Evolutionary conservation across 345 rosid genomes (phyloP).

Genomic region (Mallotus nudiflorus): DNA sequence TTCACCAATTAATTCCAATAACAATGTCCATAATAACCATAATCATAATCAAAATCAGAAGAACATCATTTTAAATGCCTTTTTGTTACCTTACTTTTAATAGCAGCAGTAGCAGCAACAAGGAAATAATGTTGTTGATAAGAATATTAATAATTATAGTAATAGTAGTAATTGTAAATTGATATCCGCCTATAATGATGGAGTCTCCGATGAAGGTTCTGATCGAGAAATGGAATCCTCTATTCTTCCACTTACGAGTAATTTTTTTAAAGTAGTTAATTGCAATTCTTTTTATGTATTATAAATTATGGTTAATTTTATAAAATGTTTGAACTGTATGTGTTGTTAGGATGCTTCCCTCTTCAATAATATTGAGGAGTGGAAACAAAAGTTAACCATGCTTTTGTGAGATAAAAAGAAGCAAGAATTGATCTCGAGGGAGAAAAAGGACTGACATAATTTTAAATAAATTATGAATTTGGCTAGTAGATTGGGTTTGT

Average conservation of each 20-base stretch:
- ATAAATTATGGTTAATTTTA: too few species aligned
- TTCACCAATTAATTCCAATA: conserved; percentile 17
- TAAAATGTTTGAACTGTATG: too few species aligned
- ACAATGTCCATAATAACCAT: conserved; percentile 27
- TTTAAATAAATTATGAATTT: conserved; percentile 71
- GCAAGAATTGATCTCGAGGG: conserved; percentile 81
- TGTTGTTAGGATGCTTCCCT: conserved; percentile 42
- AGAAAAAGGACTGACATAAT: conserved; percentile 75
- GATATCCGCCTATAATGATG: conserved; percentile 32
- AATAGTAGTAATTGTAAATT: conserved; percentile 10
- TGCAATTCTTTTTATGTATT: too few species aligned
- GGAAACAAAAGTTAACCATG: conserved; percentile 62
- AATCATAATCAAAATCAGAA: conserved; percentile 19
- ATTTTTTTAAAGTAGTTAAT: too few species aligned
- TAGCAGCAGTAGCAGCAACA: conserved; percentile 13
- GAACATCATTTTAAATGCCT: conserved; percentile 14
- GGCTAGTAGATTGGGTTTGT: conserved; percentile 73
- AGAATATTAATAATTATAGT: too few species aligned
- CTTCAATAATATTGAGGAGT: conserved; percentile 52
- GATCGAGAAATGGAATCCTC: conserved; percentile 35
- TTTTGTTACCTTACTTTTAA: conserved; percentile 22
- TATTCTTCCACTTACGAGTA: conserved; percentile 32
- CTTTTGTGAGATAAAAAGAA: conserved; percentile 52
- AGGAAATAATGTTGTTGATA: not conserved
- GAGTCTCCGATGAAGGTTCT: conserved; percentile 40